Evolutionary conservation across 2,329 filamentous ascomycete species (phyloP).

Genomic region (Plenodomus lindquistii): DNA sequence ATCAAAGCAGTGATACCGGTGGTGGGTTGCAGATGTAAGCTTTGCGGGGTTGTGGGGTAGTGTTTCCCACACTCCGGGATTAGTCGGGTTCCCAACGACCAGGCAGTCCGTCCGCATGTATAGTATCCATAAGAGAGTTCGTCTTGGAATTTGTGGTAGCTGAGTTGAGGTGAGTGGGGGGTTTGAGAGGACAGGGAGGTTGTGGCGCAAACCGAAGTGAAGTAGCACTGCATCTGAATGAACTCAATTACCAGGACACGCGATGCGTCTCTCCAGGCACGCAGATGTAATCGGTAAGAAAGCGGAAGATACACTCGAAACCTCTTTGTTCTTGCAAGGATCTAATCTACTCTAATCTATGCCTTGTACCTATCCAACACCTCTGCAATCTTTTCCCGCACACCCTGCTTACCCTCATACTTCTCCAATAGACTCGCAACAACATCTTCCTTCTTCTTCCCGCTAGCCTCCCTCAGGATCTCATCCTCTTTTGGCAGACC

Average conservation of each 20-base stretch:
- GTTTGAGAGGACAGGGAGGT: too few relatives aligned
- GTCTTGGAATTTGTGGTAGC: too few relatives aligned
- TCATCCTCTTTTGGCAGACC: constrained; percentile 75
- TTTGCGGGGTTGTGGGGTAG: background rate
- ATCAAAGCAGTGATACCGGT: background rate
- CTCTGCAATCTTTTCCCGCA: constrained; percentile 63
- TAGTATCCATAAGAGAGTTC: background rate
- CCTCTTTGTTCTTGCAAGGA: background rate
- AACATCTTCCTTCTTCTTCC: constrained; percentile 41
- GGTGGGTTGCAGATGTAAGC: background rate
- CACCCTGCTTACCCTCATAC: constrained; percentile 51
- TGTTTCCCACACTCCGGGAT: background rate
- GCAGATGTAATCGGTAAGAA: too few relatives aligned
- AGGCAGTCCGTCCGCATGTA: background rate
- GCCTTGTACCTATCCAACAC: constrained; percentile 54
- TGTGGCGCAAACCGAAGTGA: too few relatives aligned
- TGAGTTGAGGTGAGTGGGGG: too few relatives aligned
- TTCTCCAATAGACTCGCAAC: constrained; percentile 46
- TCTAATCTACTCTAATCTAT: background rate
- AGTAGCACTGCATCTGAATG: too few relatives aligned
- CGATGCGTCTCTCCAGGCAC: too few relatives aligned
- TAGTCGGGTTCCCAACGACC: background rate
- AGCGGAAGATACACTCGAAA: too few relatives aligned
- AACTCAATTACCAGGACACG: too few relatives aligned
- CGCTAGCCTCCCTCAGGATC: constrained; percentile 52